Evolutionary conservation across 2,329 filamentous ascomycete genomes (phyloP), one percentile per base, ranked within the genome.

Genomic region (Fusarium sp.): DNA sequence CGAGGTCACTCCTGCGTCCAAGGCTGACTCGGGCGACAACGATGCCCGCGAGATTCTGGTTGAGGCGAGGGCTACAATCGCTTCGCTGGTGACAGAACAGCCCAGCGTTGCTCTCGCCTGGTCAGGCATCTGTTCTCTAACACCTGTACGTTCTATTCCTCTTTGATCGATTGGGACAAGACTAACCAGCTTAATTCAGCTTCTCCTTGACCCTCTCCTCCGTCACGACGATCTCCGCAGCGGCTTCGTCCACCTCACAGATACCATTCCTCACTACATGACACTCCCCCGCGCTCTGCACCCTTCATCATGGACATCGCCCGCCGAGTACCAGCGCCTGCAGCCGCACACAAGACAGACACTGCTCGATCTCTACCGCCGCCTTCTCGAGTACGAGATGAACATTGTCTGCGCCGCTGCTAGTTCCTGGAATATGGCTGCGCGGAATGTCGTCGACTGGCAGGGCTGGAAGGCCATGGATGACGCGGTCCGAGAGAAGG

Each of bases 321-420:
- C 70, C n/a, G 36, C 51, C n/a, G 71, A 72, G 3, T 78, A 75
- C 47, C 68, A 71, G 13, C 46, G 62, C 8, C 63, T 73, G 7
- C 68, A 73, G n/a, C 60, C 68, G 3, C 55, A 70, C 3, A 44
- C 69, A 7, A 73, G 68, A 4, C 76, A 76, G 10, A 61, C 60
- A 9, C 59, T 81, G 10, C 23, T 76, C 2, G 66, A 66, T 6
- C 65, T 81, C 7, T 80, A 78, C 66, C 75, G 78, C 18, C 72
- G 68, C 13, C 72, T 81, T 6, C 74, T 82, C 28, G 80, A 82
- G 60, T 78, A 80, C 55, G 79, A 82, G 69, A 82, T 82, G 80
- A 81, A 81, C 55, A 79, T 77, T 68, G 77, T 82, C 10, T 82
- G 79, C 62, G 80, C 80, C 7, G 72, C 79, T 15, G 80, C 79